Conservation (phyloP, 2,329 filamentous ascomycete species). For the Clonostachys solani region DNA sequence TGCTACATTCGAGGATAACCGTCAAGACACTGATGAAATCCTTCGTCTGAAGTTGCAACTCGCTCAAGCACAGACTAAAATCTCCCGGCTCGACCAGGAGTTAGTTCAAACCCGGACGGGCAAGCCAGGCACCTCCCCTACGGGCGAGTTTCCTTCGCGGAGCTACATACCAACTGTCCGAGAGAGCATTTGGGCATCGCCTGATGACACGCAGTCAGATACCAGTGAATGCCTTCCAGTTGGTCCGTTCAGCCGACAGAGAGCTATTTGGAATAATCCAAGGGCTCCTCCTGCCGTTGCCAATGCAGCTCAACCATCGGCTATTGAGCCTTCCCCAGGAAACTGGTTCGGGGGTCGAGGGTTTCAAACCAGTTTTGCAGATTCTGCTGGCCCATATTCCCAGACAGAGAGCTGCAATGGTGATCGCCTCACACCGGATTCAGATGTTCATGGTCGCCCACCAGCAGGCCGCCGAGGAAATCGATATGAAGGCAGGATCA, state of each 20-base stretch:
- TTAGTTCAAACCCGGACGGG: conserved; percentile 59
- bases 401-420: conserved; percentile 34
- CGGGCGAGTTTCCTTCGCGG: conserved; percentile 11
- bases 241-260: conserved; percentile 46
- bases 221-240: conserved; percentile 49
- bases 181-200: conserved; percentile 46
- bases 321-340: conserved; percentile 25
- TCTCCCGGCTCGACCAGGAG: conserved; percentile 68
- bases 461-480: conserved; percentile 36
- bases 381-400: conserved; percentile 26
- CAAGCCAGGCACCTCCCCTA: conserved; percentile 41
- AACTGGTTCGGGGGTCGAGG: conserved; percentile 41
- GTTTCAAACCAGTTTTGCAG: conserved; percentile 31
- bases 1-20: conserved; percentile 34
- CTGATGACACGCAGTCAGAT: conserved; percentile 54
- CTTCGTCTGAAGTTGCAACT: conserved; percentile 67
- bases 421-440: conserved; percentile 43
- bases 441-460: conserved; percentile 40
- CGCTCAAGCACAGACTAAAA: conserved; percentile 64
- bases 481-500: conserved; percentile 41
- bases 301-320: conserved; percentile 24
- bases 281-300: conserved; percentile 25
- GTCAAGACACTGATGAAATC: conserved; percentile 50
- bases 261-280: conserved; percentile 51
- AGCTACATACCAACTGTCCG: conserved; percentile 3